Evolutionary conservation across 2,329 filamentous ascomycete species (phyloP).

Genomic region (Diplocarpon mali): DNA sequence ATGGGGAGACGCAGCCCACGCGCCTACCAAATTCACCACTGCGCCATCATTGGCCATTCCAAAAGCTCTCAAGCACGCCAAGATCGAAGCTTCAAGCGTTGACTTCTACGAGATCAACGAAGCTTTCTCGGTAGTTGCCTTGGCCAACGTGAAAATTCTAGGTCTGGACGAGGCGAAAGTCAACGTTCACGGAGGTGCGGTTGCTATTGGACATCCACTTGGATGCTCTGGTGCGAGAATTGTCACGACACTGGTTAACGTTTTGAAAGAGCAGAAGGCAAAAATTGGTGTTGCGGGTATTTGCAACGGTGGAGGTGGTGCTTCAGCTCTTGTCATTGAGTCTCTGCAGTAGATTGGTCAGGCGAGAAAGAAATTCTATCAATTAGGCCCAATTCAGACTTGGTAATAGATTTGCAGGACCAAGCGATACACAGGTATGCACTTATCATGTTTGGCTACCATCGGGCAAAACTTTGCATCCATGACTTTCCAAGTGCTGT

Average conservation of each 20-base stretch:
- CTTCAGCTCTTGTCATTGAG: conserved; percentile 88
- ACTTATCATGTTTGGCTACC: too few species aligned
- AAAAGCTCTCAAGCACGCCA: conserved; percentile 93
- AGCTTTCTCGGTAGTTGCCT: conserved; percentile 91
- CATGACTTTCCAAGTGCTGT: too few species aligned
- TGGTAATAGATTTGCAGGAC: too few species aligned
- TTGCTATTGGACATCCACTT: conserved; percentile 90
- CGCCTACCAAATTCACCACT: conserved; percentile 91
- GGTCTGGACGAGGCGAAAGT: conserved; percentile 72
- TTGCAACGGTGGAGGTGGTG: conserved; percentile 95
- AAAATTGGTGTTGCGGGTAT: conserved; percentile 93
- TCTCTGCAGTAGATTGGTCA: conserved; percentile 22
- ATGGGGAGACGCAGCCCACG: conserved; percentile 89
- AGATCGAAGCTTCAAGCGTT: conserved; percentile 63
- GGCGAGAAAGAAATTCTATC: too few species aligned
- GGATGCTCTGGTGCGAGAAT: conserved; percentile 92
- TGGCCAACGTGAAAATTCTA: conserved; percentile 93
- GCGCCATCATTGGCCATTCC: conserved; percentile 88
- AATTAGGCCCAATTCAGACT: too few species aligned
- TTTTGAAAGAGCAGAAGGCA: conserved; percentile 79
- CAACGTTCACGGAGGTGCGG: conserved; percentile 89
- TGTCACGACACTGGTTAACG: conserved; percentile 77
- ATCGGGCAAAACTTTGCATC: too few species aligned
- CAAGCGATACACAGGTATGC: too few species aligned
- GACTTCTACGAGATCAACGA: conserved; percentile 99